Conservation (phyloP, 1,284 basidiomycete species). For the Puccinia horiana region DNA sequence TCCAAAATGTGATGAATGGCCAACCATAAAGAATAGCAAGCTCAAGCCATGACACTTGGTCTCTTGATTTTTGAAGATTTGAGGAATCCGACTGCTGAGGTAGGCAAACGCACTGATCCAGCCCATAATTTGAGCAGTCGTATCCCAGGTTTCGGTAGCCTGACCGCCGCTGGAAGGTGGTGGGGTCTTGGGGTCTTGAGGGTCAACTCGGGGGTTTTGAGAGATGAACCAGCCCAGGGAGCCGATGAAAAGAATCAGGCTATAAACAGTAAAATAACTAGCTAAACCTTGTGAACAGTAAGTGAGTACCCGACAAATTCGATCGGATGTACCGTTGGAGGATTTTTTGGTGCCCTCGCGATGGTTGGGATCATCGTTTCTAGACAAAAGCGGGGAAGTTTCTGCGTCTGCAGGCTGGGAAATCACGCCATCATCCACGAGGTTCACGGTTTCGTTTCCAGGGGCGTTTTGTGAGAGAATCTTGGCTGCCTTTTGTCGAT, state of each 20-base stretch:
- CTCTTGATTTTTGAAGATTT: conserved; percentile 58
- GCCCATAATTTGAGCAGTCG: conserved; percentile 35
- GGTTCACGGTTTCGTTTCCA: not conserved
- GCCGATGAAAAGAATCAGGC: no score
- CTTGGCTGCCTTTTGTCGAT: not conserved
- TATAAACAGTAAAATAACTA: no score
- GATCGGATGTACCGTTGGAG: no score
- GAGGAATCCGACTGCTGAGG: conserved; percentile 54
- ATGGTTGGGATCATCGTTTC: conserved; percentile 6
- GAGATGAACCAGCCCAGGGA: no score
- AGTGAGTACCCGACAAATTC: no score
- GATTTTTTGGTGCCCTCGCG: not conserved
- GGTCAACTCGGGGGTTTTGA: not conserved
- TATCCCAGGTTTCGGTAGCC: conserved; percentile 32
- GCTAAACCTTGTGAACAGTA: no score
- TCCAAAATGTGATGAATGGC: not conserved
- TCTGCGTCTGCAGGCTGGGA: not conserved
- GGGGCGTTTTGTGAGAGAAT: not conserved
- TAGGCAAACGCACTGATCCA: conserved; percentile 42
- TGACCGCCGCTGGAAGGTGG: not conserved
- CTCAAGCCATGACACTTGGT: conserved; percentile 58
- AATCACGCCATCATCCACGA: not conserved
- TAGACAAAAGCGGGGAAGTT: not conserved
- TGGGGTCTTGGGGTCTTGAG: conserved; percentile 2
- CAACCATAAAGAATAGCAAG: conserved; percentile 56